These are phyloP conservation scores for Cladosporium oxysporum DNA, from an alignment of 2,329 filamentous ascomycete genomes.

Conservation along the genomic window DNA sequence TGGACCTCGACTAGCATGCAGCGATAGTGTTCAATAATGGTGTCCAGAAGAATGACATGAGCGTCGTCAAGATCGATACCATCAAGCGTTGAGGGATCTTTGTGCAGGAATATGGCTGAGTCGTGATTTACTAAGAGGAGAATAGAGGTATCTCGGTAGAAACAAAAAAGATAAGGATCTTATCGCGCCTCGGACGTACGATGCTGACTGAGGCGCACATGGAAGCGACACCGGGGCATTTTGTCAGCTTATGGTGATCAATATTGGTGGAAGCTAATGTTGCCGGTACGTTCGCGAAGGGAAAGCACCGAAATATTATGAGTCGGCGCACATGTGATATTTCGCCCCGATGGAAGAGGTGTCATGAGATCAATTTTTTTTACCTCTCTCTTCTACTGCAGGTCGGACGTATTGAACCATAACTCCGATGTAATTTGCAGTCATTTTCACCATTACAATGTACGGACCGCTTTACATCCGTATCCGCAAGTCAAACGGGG, in stretches of 20 bases:
- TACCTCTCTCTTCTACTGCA: neutral
- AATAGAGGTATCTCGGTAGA: neutral
- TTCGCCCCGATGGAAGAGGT: neutral
- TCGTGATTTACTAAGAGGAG: neutral
- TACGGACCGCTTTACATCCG: conserved; percentile 9
- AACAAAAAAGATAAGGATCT: neutral
- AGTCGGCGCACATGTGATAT: neutral
- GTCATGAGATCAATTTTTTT: neutral
- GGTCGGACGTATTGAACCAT: neutral
- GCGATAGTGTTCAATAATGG: neutral
- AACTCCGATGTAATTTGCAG: neutral
- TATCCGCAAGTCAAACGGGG: neutral
- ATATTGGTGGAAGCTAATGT: neutral
- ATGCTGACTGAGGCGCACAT: conserved; percentile 8
- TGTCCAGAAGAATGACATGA: neutral
- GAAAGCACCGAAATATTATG: neutral
- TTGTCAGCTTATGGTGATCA: conserved; percentile 8
- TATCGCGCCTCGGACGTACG: neutral
- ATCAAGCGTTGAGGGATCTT: neutral
- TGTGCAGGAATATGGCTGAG: neutral
- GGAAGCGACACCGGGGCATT: conserved; percentile 3
- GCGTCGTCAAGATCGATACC: neutral
- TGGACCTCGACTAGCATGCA: neutral
- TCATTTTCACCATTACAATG: neutral
- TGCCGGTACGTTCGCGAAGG: neutral